phyloP scores from a whole-genome alignment of 2,329 filamentous ascomycete species.

The Fusarium sp. region DNA sequence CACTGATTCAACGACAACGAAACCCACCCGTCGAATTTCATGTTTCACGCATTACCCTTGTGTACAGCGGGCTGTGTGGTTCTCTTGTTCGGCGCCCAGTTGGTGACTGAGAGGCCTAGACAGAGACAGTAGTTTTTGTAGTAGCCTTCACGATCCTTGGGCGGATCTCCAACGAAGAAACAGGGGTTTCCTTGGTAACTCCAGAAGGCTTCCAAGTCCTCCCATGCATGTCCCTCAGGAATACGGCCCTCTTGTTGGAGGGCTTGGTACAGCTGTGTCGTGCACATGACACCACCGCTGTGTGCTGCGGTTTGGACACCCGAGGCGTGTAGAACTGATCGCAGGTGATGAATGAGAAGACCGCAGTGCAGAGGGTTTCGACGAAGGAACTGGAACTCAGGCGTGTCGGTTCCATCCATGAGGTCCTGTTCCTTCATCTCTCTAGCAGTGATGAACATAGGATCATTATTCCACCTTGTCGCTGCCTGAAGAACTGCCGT shows the following conservation, averaged over 20 bases:
- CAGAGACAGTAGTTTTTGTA: slow-evolving; percentile 39
- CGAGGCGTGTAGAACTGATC: slow-evolving; percentile 13
- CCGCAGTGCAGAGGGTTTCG: slow-evolving; percentile 38
- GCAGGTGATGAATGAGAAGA: slow-evolving; percentile 33
- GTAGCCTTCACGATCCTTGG: slow-evolving; percentile 31
- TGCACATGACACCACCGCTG: slow-evolving; percentile 29
- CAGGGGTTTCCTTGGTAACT: slow-evolving; percentile 26
- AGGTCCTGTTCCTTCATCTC: background rate
- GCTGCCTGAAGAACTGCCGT: slow-evolving; percentile 1
- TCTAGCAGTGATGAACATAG: slow-evolving; percentile 3
- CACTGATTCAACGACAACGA: background rate
- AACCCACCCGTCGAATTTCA: slow-evolving; percentile 26
- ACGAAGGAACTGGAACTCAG: slow-evolving; percentile 30
- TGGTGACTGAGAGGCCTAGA: slow-evolving; percentile 29
- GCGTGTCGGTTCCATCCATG: background rate
- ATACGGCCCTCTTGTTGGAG: slow-evolving; percentile 34
- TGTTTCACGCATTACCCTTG: slow-evolving; percentile 18
- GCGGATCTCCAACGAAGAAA: slow-evolving; percentile 39
- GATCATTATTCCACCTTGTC: slow-evolving; percentile 27
- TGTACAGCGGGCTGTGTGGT: slow-evolving; percentile 5
- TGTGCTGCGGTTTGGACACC: slow-evolving; percentile 24
- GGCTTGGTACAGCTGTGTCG: slow-evolving; percentile 39
- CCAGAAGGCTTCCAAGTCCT: slow-evolving; percentile 26
- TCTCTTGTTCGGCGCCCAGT: slow-evolving; percentile 31
- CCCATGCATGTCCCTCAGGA: slow-evolving; percentile 5